Base-by-base conservation (phyloP, 1,284 basidiomycete species). In the Cryptococcus floricola region DNA sequence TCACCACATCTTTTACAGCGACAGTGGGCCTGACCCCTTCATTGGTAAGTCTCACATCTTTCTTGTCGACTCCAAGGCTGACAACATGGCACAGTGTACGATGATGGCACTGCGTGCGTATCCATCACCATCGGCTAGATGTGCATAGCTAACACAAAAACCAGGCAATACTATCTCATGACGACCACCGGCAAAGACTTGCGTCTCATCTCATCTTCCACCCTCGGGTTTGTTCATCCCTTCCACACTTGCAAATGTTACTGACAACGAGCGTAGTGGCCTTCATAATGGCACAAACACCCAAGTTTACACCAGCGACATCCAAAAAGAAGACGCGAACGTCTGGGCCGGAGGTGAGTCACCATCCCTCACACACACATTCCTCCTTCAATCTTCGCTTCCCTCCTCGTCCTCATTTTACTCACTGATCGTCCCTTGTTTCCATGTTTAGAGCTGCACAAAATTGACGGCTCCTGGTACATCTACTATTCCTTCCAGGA, bases 381-480 rank as follows among this genome's bases (percentile, higher is more conserved):
- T 23, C 23, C 23, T 23, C 23, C 23, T 23, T 23, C 3, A 23
- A 23, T 23, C 23, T 23, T 23, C 23, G 23, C 23, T 3, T 3
- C 23, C 23, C 23, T 23, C 23, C 23, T 23, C 23, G 23, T 23
- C 23, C 23, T 23, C 23, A 23, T 23, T 23, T 1, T 23, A 2
- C 2, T 23, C 23, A 3, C 23, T 3, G 23, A 23, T 23, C 23
- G 2, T 23, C 23, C 2, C 23, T 23, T 23, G 23, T 23, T 23
- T 34, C 7, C 6, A 34, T 5, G 31, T 34, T 3, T 46, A 63
- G 62, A 64, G 45, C 46, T 64, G 23, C 62, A 64, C 56, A 59
- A 64, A 34, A 25, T 64, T 13, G 60, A 58, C 38, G 59, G 59
- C 3, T 52, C 39, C 12, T 64, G 62, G 62, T 61, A 64, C 49